A percentile compares a stretch with the other conserved stretches of the same genome.
Evolutionary conservation across 2,329 filamentous ascomycete genomes (phyloP).

Genomic region (Ceratocystis lukuohia): DNA sequence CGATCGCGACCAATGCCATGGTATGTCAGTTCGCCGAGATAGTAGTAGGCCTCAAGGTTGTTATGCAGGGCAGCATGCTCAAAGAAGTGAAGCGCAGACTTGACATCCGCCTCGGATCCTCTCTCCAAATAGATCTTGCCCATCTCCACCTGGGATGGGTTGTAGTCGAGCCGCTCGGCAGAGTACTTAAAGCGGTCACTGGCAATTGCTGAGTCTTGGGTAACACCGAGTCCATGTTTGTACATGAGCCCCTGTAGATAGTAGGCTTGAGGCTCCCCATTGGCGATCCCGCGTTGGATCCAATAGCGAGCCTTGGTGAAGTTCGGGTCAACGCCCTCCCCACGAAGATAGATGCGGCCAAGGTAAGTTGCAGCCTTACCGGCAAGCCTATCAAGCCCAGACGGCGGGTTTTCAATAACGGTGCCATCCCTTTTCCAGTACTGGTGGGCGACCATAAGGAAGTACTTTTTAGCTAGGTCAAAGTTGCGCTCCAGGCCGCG

Average conservation of each 20-base stretch:
- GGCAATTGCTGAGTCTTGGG: conserved; percentile 56
- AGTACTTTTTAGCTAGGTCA: conserved; percentile 63
- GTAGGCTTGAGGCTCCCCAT: conserved; percentile 71
- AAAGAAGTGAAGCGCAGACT: conserved; percentile 70
- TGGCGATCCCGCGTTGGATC: conserved; percentile 66
- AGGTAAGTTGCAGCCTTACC: conserved; percentile 76
- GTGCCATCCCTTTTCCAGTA: conserved; percentile 77
- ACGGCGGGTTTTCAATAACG: conserved; percentile 53
- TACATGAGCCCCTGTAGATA: conserved; percentile 76
- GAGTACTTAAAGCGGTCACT: conserved; percentile 64
- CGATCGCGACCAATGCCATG: conserved; percentile 68
- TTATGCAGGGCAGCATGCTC: conserved; percentile 71
- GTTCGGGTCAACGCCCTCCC: conserved; percentile 70
- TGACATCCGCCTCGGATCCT: conserved; percentile 54
- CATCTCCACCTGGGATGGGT: conserved; percentile 68
- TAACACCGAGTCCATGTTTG: conserved; percentile 60
- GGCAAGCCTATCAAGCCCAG: conserved; percentile 62
- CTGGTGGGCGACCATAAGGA: conserved; percentile 61
- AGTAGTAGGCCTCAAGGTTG: conserved; percentile 82
- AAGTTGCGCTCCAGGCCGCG: conserved; percentile 61
- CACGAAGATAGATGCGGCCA: conserved; percentile 77
- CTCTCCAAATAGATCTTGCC: conserved; percentile 79
- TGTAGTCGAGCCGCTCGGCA: conserved; percentile 61
- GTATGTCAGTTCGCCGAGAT: conserved; percentile 75
- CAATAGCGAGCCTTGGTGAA: conserved; percentile 63